These are phyloP conservation scores for Amauroascus verrucosus DNA, from an alignment of 2,329 filamentous ascomycete species.

Conservation along the genomic window DNA sequence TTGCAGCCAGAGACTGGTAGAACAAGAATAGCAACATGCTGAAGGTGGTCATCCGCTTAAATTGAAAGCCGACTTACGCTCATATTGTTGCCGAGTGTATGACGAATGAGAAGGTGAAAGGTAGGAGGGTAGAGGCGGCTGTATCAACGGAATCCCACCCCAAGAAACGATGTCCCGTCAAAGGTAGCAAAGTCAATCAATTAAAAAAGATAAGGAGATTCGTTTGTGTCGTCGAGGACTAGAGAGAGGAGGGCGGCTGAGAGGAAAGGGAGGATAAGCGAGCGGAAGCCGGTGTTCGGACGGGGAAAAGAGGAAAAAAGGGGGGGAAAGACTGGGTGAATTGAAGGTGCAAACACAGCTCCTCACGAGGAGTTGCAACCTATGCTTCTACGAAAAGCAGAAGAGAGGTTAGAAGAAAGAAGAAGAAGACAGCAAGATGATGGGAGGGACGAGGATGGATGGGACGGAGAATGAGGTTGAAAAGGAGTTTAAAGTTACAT, in stretches of 20 bases:
- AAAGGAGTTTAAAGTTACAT: constrained; percentile 7
- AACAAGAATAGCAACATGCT: background rate
- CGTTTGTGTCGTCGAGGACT: background rate
- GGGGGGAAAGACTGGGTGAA: background rate
- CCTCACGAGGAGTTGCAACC: background rate
- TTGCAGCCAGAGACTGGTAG: background rate
- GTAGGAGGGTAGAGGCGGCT: background rate
- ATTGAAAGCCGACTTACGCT: constrained; percentile 13
- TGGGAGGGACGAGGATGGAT: background rate
- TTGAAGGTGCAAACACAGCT: background rate
- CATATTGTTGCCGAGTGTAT: constrained; percentile 10
- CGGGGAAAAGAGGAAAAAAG: background rate
- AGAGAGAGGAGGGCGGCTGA: background rate
- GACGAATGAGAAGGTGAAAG: background rate
- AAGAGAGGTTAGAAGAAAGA: too few species aligned
- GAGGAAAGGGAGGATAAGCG: background rate
- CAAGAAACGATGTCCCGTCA: background rate
- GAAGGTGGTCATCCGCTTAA: background rate
- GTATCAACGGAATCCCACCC: background rate
- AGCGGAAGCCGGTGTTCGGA: background rate
- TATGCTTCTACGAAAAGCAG: background rate
- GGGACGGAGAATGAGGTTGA: constrained; percentile 1
- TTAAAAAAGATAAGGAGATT: background rate
- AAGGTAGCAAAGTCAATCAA: background rate
- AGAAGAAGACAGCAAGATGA: background rate